Evolutionary conservation across 108 stramenopile species (phyloP).

Genomic region (Nannochloropsis salina): DNA sequence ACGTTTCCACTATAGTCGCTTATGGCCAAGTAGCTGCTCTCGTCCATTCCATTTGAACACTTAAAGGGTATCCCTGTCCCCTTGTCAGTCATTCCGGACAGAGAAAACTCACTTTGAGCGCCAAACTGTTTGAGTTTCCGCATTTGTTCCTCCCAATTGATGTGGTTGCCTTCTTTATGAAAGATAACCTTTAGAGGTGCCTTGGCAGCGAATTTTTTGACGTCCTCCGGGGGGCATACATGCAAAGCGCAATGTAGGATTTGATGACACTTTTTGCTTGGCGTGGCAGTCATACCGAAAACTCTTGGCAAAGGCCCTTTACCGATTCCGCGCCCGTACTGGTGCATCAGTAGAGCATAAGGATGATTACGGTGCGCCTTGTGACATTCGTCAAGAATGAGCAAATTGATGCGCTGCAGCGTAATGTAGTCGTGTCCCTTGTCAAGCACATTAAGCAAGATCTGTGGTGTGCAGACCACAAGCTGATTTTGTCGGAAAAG

Average conservation of each 20-base stretch:
- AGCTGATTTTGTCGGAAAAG: background rate
- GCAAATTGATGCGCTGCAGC: slow-evolving; percentile 10
- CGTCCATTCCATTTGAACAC: background rate
- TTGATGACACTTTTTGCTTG: slow-evolving; percentile 10
- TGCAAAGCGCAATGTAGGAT: background rate
- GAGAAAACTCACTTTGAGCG: background rate
- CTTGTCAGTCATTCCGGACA: background rate
- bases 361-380: slow-evolving; percentile 41
- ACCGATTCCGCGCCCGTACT: slow-evolving; percentile 25
- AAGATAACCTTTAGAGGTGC: background rate
- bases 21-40: background rate
- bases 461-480: background rate
- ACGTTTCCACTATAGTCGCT: background rate
- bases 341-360: slow-evolving; percentile 42
- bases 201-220: slow-evolving; percentile 16
- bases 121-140: background rate
- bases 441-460: background rate
- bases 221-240: background rate
- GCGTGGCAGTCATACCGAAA: slow-evolving; percentile 49
- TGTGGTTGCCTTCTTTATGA: background rate
- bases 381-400: slow-evolving; percentile 49
- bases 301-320: background rate
- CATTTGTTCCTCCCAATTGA: background rate
- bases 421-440: background rate
- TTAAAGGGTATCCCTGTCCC: too few relatives aligned